phyloP scores from a whole-genome alignment of 2,329 filamentous ascomycete species.

The Elsinoe fawcettii region DNA sequence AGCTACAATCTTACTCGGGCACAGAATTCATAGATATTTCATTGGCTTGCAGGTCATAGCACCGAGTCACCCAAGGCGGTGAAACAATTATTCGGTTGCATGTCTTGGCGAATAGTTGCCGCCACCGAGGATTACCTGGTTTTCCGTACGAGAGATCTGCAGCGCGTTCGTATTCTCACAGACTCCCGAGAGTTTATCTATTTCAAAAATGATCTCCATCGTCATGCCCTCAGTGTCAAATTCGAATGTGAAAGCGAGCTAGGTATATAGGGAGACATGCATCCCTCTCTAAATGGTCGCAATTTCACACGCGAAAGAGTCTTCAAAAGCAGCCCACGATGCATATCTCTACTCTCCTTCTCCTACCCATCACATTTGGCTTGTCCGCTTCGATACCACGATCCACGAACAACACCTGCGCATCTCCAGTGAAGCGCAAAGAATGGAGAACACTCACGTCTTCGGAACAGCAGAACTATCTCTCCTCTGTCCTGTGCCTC shows the following conservation, averaged over 20 bases:
- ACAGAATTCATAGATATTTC: no score
- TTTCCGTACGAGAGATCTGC: not conserved
- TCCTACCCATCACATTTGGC: not conserved
- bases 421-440: no score
- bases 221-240: not conserved
- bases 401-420: not conserved
- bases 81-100: not conserved
- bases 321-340: not conserved
- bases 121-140: not conserved
- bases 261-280: not conserved
- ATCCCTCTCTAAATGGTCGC: not conserved
- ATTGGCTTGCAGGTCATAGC: no score
- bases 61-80: no score
- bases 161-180: not conserved
- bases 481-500: slow-evolving; percentile 23
- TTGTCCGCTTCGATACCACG: not conserved
- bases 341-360: not conserved
- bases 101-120: not conserved
- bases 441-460: no score
- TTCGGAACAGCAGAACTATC: slow-evolving; percentile 21
- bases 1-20: no score
- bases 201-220: not conserved
- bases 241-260: not conserved
- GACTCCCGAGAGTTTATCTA: not conserved
- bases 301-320: not conserved